Conservation (phyloP, 768 basidiomycete species). For the Pisolithus microcarpus region DNA sequence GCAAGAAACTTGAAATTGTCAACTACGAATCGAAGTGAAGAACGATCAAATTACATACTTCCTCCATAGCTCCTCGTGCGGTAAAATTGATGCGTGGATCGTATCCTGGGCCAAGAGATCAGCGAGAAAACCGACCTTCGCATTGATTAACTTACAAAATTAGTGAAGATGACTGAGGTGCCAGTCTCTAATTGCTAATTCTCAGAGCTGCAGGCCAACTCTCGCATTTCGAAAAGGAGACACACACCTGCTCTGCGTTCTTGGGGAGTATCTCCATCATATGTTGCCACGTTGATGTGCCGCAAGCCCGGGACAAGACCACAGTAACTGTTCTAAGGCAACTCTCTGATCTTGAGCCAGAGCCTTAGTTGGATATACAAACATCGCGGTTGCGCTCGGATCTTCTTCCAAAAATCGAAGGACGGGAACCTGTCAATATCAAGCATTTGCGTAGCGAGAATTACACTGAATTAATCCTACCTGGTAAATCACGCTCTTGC, state of each 20-base stretch:
- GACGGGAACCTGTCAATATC: conserved; percentile 52
- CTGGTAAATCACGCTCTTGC: conserved; percentile 85
- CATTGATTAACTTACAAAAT: conserved; percentile 53
- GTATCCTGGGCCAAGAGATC: conserved; percentile 50
- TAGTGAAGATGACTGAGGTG: conserved; percentile 81
- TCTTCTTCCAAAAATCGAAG: conserved; percentile 60
- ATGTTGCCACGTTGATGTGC: conserved; percentile 62
- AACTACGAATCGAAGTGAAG: neutral
- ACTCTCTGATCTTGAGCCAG: conserved; percentile 82
- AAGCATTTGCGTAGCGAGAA: neutral
- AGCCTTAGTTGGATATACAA: conserved; percentile 91
- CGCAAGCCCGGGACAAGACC: conserved; percentile 54
- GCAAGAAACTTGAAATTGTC: conserved; percentile 51
- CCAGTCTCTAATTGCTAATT: conserved; percentile 59
- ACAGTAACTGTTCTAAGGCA: conserved; percentile 62
- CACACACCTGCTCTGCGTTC: conserved; percentile 53
- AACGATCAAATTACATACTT: conserved; percentile 32
- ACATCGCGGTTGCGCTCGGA: conserved; percentile 58
- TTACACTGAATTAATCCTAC: conserved; percentile 28
- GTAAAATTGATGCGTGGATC: conserved; percentile 78
- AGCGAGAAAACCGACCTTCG: neutral
- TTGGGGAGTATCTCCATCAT: conserved; percentile 83
- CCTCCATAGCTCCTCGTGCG: conserved; percentile 81
- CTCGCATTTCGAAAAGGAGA: neutral
- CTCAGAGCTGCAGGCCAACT: neutral